Percentiles rank a stretch among this genome's conserved stretches.
phyloP scores from a whole-genome alignment of 192 early-diverging fungal species.

The Umbelopsis ramanniana region DNA sequence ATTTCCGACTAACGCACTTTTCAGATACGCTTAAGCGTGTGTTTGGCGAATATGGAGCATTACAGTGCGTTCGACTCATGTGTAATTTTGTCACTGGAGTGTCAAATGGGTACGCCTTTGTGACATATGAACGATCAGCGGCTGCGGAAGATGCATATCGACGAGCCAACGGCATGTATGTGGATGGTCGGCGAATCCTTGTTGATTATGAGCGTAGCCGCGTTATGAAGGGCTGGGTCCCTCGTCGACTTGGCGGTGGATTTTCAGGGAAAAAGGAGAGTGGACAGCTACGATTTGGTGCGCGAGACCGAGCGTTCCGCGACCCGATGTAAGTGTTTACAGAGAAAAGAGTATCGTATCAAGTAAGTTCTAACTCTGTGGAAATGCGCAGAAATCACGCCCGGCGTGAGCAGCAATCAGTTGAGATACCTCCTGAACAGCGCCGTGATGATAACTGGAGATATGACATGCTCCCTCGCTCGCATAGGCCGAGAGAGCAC shows the following conservation, averaged over 20 bases:
- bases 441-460: slow-evolving; percentile 11
- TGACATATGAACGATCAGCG: slow-evolving; percentile 31
- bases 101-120: slow-evolving; percentile 46
- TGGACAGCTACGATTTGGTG: slow-evolving; percentile 47
- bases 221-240: slow-evolving; percentile 45
- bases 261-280: slow-evolving; percentile 49
- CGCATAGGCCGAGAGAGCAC: not conserved
- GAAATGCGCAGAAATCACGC: not conserved
- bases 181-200: slow-evolving; percentile 41
- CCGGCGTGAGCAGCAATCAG: not conserved
- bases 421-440: not conserved
- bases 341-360: not conserved
- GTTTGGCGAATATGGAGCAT: slow-evolving; percentile 38
- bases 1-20: not conserved
- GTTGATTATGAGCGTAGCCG: slow-evolving; percentile 46
- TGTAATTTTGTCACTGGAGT: slow-evolving; percentile 41
- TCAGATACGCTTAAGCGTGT: slow-evolving; percentile 31
- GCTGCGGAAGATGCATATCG: slow-evolving; percentile 41
- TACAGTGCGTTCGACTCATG: slow-evolving; percentile 29
- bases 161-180: slow-evolving; percentile 23
- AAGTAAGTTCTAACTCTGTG: not conserved
- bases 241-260: slow-evolving; percentile 47
- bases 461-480: not conserved
- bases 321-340: slow-evolving; percentile 20
- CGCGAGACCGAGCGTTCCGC: slow-evolving; percentile 44